Evolutionary conservation across 1,284 basidiomycete genomes (phyloP).

Genomic region (Coriolopsis trogii): DNA sequence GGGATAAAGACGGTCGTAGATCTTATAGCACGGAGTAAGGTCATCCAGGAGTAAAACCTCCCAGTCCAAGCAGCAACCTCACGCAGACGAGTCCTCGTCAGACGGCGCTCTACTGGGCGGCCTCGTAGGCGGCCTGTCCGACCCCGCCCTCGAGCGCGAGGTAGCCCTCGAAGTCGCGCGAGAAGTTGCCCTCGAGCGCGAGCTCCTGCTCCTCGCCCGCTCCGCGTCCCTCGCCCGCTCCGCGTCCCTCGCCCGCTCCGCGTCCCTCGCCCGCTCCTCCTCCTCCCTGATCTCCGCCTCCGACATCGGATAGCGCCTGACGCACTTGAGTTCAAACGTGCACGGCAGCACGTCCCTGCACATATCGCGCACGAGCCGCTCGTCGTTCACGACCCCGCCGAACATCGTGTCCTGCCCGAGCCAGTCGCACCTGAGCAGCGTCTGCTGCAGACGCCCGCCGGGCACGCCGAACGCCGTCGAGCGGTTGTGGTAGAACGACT

Average conservation of each 20-base stretch:
- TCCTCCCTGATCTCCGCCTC: constrained; percentile 51
- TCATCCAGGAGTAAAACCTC: no score
- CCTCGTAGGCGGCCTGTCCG: constrained; percentile 13
- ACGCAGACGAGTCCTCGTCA: constrained; percentile 11
- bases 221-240: no score
- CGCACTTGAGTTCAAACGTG: constrained; percentile 60
- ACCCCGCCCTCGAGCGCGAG: no score
- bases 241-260: constrained; percentile 17
- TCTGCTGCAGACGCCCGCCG: constrained; percentile 62
- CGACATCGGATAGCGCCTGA: constrained; percentile 48
- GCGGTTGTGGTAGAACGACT: constrained; percentile 65
- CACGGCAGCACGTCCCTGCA: constrained; percentile 55
- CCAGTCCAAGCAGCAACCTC: constrained; percentile 8
- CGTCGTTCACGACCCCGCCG: constrained; percentile 58
- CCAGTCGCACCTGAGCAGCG: constrained; percentile 67
- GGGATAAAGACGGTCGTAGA: not conserved
- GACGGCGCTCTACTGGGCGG: constrained; percentile 18
- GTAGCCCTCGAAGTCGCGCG: no score
- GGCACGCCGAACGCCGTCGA: constrained; percentile 63
- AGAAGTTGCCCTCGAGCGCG: constrained; percentile 26
- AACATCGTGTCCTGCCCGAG: constrained; percentile 58
- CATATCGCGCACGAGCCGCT: constrained; percentile 44
- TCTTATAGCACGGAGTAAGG: no score
- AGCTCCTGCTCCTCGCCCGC: constrained; percentile 2
- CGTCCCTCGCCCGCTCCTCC: constrained; percentile 30